These are phyloP conservation scores for Trypanosoma grayi DNA, from an alignment of 208 protist species.

Conservation along the genomic window DNA sequence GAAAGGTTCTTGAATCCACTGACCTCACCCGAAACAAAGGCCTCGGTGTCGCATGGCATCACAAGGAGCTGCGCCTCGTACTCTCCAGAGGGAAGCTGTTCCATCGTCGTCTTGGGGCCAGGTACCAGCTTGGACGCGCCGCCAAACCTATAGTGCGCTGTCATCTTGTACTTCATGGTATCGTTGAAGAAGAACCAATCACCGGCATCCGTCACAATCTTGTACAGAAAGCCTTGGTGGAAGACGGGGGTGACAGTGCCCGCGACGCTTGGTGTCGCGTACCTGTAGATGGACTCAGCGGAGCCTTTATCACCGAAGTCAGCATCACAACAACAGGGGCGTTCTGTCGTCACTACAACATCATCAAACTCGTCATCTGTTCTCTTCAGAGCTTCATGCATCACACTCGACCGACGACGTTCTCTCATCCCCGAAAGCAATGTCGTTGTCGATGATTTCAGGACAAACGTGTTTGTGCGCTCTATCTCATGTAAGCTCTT, in stretches of 20 bases:
- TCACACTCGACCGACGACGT: too few species aligned
- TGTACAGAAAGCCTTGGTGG: conserved; percentile 56
- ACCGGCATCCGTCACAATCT: not conserved
- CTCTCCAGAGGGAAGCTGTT: conserved; percentile 21
- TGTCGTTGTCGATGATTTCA: too few species aligned
- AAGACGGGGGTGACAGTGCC: conserved; percentile 46
- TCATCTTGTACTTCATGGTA: conserved; percentile 62
- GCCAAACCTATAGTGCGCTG: conserved; percentile 55
- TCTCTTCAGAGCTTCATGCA: too few species aligned
- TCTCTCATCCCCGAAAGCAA: too few species aligned
- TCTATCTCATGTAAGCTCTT: too few species aligned
- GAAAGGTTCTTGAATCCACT: not conserved
- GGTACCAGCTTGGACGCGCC: conserved; percentile 40
- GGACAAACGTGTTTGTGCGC: too few species aligned
- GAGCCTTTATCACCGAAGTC: not conserved
- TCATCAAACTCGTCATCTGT: not conserved
- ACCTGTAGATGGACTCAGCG: too few species aligned
- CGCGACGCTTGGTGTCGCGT: conserved; percentile 34
- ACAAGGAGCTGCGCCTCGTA: not conserved
- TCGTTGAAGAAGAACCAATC: conserved; percentile 83
- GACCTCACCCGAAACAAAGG: not conserved
- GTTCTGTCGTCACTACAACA: not conserved
- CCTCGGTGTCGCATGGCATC: not conserved
- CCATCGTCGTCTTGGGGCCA: conserved; percentile 51
- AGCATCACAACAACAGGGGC: not conserved